Evolutionary conservation across 1,284 basidiomycete genomes (phyloP), one percentile per base, ranked within the genome.

Genomic region (Microbotryomycetes sp.): DNA sequence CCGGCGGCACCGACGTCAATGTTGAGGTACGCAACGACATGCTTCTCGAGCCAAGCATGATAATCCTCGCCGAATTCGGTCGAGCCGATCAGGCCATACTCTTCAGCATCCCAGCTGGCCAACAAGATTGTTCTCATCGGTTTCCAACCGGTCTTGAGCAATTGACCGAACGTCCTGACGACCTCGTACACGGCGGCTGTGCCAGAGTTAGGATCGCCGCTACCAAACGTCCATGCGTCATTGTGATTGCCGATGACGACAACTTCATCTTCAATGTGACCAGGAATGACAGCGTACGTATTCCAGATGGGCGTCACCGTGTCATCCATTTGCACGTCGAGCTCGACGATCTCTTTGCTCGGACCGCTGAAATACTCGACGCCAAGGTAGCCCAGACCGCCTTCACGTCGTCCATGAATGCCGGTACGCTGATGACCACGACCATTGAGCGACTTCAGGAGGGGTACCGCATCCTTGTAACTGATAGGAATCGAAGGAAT

Each of bases 71-170:
- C 76, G 27, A 76, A 75, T 64, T 78, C 76, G 41, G 76, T 76
- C 18, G 67, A 70, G 13, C 91, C 91, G 49, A 96, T 78, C 41
- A 94, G 80, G 28, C 91, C 91, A 63, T 91, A 90, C 80, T 92
- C 93, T 77, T 97, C 92, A 0, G 84, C 93, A 75, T 94, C 91
- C 91, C 90, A 96, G 65, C 85, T 88, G 4, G 88, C 90, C 55
- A 97, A 80, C n/a, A 94, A 76, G 70, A 94, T 84, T 18, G 89
- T 93, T 59, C 92, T 80, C 45, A 92, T 77, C 4, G 93, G 93
- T 70, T 84, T 88, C 93, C 93, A 97, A 27, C 91, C 92, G 16
- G 77, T 78, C 66, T 78, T 78, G 24, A 88, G 73, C 2, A 97
- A 78, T 9, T 78, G 76, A 30, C 90, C 91, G 60, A 92, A 82